These are phyloP conservation scores for Rhizopogon salebrosus DNA, from an alignment of 768 basidiomycete genomes.

Conservation along the genomic window DNA sequence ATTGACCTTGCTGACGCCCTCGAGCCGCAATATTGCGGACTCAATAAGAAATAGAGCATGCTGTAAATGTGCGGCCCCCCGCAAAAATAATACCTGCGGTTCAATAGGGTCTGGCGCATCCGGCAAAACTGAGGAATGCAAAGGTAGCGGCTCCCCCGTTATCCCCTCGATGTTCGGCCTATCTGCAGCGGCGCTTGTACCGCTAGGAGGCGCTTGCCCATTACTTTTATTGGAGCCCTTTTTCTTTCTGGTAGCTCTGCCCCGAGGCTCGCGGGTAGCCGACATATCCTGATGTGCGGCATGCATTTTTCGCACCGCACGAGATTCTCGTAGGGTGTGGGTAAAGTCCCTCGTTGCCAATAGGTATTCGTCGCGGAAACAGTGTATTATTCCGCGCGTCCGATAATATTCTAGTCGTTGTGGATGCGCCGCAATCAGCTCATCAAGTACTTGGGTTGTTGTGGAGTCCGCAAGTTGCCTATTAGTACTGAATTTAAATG, in stretches of 20 bases:
- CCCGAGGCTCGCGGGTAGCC: slow-evolving; percentile 30
- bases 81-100: slow-evolving; percentile 76
- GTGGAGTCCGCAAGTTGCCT: slow-evolving; percentile 87
- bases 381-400: slow-evolving; percentile 86
- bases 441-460: slow-evolving; percentile 70
- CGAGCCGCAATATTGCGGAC: slow-evolving; percentile 61
- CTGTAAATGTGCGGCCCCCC: slow-evolving; percentile 79
- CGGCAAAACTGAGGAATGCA: slow-evolving; percentile 72
- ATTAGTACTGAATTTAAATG: slow-evolving; percentile 16
- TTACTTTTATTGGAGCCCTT: slow-evolving; percentile 42
- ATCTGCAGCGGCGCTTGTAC: slow-evolving; percentile 49
- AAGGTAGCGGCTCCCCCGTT: slow-evolving; percentile 44
- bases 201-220: slow-evolving; percentile 65
- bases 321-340: slow-evolving; percentile 71
- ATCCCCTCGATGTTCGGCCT: slow-evolving; percentile 35
- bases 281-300: slow-evolving; percentile 45
- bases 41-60: slow-evolving; percentile 76
- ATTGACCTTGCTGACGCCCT: slow-evolving; percentile 56
- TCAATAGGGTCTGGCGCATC: slow-evolving; percentile 86
- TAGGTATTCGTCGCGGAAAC: slow-evolving; percentile 79
- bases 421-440: slow-evolving; percentile 68
- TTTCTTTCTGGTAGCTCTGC: slow-evolving; percentile 52
- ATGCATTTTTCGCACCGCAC: slow-evolving; percentile 62
- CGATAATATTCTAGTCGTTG: slow-evolving; percentile 81
- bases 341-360: slow-evolving; percentile 80